Conservation (phyloP, 2,329 filamentous ascomycete species). For the Drechslerella coelobrocha region DNA sequence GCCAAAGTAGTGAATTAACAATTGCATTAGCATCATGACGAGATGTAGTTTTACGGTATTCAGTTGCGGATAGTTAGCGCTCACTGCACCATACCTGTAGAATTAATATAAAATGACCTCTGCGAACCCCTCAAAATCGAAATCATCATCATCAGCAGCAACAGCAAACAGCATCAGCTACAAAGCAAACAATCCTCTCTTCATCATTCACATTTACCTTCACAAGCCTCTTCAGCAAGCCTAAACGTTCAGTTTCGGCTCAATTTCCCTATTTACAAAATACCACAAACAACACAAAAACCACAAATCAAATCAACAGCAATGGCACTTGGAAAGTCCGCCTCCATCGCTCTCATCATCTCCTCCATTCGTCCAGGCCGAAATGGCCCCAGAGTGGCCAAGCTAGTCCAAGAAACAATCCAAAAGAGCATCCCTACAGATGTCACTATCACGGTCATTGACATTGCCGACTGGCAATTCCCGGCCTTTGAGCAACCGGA, state of each 20-base stretch:
- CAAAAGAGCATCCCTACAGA: constrained; percentile 50
- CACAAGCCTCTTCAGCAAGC: neutral
- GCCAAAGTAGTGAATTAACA: neutral
- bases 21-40: neutral
- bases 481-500: constrained; percentile 59
- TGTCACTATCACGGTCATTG: constrained; percentile 55
- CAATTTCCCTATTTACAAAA: constrained; percentile 6
- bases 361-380: constrained; percentile 57
- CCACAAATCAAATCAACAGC: constrained; percentile 1
- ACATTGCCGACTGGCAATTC: constrained; percentile 56
- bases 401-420: constrained; percentile 56
- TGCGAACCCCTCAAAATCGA: neutral
- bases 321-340: constrained; percentile 43
- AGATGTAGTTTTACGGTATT: no score
- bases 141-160: constrained; percentile 31
- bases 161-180: constrained; percentile 6
- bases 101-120: constrained; percentile 26
- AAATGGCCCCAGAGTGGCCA: constrained; percentile 57
- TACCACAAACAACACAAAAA: constrained; percentile 29
- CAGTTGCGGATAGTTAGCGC: no score
- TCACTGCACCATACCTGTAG: no score
- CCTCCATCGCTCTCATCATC: constrained; percentile 57
- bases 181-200: constrained; percentile 13
- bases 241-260: constrained; percentile 29
- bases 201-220: neutral